Evolutionary conservation across 129 eudicot species (phyloP), one percentile per base, ranked within the genome.

Genomic region (Tanacetum coccineum): DNA sequence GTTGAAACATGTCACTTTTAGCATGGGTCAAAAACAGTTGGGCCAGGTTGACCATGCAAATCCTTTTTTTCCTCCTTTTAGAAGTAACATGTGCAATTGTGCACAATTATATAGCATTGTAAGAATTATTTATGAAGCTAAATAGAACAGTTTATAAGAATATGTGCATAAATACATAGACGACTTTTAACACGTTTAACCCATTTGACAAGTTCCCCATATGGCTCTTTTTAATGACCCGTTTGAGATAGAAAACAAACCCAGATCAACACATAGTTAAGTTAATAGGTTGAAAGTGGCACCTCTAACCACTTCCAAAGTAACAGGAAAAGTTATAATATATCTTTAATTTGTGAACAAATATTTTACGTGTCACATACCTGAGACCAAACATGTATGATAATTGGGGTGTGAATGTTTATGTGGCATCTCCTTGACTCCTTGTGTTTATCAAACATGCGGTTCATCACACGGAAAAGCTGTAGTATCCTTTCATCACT

Each of bases 341-440:
- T 22, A 13, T 49, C 25, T 1, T 25, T 21, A 36, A 19, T 20
- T 53, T 13, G n/a, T 54, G 74, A 42, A 19, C 6, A 51, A n/a
- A 60, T 28, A 15, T 59, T 51, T 49, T 19, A 60, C 9, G 18
- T 55, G 51, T 40, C 25, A 51, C 74, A 59, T 51, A 88, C 98
- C 98, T 94, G 99, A 48, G 99, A 89, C 99, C 99, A 94, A 66
- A 94, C 97, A 36, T 97, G 99, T 71, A 94, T 94, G 54, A 94
- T 94, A 32, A 89, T 87, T 48, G 99, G 99, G 21, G 97, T 94
- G 78, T 94, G 99, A 76, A 94, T 94, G 83, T 83, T 81, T 56
- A 94, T 94, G 76, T 94, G 90, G 65, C 99, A 94, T 17, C 93
- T 84, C 67, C 99, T 83, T 50, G 99, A 94, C 56, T 94, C 99